Evolutionary conservation across 495 filamentous ascomycete species (phyloP).

Genomic region (Annulohypoxylon stygium): DNA sequence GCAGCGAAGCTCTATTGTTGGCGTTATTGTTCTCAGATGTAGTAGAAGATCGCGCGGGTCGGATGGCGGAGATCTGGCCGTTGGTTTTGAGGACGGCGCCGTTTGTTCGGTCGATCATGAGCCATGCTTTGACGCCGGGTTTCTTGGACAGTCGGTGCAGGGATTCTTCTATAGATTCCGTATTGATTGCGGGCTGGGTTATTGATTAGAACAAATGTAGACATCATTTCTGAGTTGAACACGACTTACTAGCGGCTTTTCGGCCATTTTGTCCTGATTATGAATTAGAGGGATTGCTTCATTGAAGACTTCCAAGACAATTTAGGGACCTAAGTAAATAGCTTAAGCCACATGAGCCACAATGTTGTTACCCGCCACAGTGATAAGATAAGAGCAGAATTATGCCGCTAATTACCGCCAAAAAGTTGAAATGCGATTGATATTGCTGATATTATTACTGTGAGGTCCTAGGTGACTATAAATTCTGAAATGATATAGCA

Average conservation of each 20-base stretch:
- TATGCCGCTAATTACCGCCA: slow-evolving; percentile 59
- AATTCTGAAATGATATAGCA: not conserved
- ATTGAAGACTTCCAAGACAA: not conserved
- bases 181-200: slow-evolving; percentile 39
- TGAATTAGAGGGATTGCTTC: not conserved
- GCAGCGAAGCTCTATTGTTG: slow-evolving; percentile 41
- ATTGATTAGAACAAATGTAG: slow-evolving; percentile 1
- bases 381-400: slow-evolving; percentile 41
- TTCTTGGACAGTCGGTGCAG: slow-evolving; percentile 73
- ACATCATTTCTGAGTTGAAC: not conserved
- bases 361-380: not conserved
- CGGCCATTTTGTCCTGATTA: slow-evolving; percentile 36
- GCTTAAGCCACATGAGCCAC: slow-evolving; percentile 3
- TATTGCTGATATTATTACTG: not conserved
- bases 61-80: slow-evolving; percentile 65
- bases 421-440: slow-evolving; percentile 54
- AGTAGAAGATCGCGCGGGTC: slow-evolving; percentile 51
- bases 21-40: not conserved
- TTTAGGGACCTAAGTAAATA: not conserved
- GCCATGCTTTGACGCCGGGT: slow-evolving; percentile 72
- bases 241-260: slow-evolving; percentile 41
- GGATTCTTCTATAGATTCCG: slow-evolving; percentile 61
- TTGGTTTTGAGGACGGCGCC: slow-evolving; percentile 73
- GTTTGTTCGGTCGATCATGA: slow-evolving; percentile 69
- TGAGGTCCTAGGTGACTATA: not conserved